Base-by-base conservation (phyloP, 495 filamentous ascomycete species). In the Lentithecium fluviatile region DNA sequence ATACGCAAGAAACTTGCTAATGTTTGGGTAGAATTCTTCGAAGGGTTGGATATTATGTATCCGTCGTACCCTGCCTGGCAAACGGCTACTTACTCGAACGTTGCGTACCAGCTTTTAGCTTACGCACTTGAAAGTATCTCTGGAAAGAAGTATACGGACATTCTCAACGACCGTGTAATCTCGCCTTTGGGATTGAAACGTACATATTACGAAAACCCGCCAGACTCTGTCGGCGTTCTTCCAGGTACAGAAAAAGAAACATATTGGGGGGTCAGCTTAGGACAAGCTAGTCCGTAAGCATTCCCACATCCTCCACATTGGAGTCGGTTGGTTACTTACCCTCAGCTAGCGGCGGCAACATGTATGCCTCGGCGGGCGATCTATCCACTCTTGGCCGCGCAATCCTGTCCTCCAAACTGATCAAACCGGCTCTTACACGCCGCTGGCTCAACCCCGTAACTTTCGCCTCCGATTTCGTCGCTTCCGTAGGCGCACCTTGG, bases 1-100 rank as follows among this genome's bases (percentile, higher is more conserved):
- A 49, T 11, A 6, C 11, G 40, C 15, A 4, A 45, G n/a, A 17
- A 4, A 37, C 6, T 17, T 17, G 20, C n/a, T 52, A 0, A 24
- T 49, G 26, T 29, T 2, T 6, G 13, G 1, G 8, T 25, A 50
- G 55, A 58, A 24, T 48, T 58, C 25, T 49, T 58, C 6, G n/a
- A 48, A 24, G 55, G 55, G 23, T 19, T 58, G 12, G 36, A 38
- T 25, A 50, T 36, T 6, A 48, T 58, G 45, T 58, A 58, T 15
- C 55, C 55, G 6, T 49, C 45, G 8, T 46, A 2, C 36, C 26
- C 55, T 12, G 34, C 43, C 19, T 58, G 55, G 55, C 29, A 75
- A 7, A 80, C 76, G 5, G 78, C 83, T 0, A 75, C 77, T 13
- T 86, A 85, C 68, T 82, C 82, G 11, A 84, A 85, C 68, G 77